Conservation (phyloP, 2,329 filamentous ascomycete genomes). For the Orbilia ellipsospora region DNA sequence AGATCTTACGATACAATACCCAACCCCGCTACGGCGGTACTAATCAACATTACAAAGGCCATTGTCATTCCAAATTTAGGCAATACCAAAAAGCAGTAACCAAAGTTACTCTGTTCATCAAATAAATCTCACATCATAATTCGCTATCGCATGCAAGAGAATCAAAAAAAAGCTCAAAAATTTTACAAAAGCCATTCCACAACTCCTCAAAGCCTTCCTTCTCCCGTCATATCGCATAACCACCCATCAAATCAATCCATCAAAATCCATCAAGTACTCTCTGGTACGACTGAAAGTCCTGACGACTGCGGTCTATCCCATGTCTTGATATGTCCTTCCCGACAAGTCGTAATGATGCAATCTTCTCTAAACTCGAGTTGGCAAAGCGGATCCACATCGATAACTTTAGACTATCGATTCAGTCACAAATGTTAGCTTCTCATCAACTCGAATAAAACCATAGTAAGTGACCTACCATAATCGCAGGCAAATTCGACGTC, state of each 20-base stretch:
- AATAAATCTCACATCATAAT: constrained; percentile 2
- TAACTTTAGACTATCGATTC: constrained; percentile 75
- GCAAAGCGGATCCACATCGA: constrained; percentile 86
- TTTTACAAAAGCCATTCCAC: not conserved
- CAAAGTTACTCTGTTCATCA: not conserved
- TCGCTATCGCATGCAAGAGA: not conserved
- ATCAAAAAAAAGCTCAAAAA: not conserved
- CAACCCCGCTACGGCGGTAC: no score
- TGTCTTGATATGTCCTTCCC: constrained; percentile 81
- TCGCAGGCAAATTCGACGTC: constrained; percentile 87
- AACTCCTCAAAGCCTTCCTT: not conserved
- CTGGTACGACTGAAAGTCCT: constrained; percentile 44
- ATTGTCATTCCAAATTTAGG: no score
- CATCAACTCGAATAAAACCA: not conserved
- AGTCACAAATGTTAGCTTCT: constrained; percentile 31
- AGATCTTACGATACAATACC: no score
- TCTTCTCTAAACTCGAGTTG: constrained; percentile 96
- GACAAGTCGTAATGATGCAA: constrained; percentile 90
- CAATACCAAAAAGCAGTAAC: no score
- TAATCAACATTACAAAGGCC: no score
- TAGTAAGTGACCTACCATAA: constrained; percentile 73
- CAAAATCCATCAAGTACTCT: constrained; percentile 9
- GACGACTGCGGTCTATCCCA: constrained; percentile 72
- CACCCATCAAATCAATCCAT: not conserved
- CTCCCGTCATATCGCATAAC: not conserved